Conservation (phyloP, 139 green algal genomes). For the Ettlia oleoabundans region DNA sequence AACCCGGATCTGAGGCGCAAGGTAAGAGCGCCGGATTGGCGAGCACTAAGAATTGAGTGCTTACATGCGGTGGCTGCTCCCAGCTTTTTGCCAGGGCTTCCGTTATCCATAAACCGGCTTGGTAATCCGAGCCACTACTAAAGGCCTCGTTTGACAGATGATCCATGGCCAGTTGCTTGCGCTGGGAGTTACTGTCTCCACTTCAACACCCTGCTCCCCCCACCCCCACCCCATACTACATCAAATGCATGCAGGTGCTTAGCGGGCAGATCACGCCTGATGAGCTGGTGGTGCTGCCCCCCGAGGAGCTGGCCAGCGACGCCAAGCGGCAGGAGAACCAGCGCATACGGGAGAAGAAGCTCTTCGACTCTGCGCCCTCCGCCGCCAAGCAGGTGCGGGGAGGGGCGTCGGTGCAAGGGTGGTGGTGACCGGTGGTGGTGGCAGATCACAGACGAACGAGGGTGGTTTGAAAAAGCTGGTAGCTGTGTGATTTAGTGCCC, state of each 20-base stretch:
- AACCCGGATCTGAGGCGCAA: conserved; percentile 81
- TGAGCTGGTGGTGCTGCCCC: conserved; percentile 73
- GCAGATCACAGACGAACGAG: too few relatives aligned
- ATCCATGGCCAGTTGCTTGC: too few relatives aligned
- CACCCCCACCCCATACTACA: neutral
- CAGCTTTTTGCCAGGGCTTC: too few relatives aligned
- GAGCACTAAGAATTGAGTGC: too few relatives aligned
- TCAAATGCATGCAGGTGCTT: conserved; percentile 47
- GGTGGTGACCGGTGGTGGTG: neutral
- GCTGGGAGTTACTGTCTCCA: too few relatives aligned
- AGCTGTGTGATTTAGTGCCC: too few relatives aligned
- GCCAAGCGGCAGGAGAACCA: conserved; percentile 78
- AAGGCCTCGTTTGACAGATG: too few relatives aligned
- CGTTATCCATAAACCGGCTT: too few relatives aligned
- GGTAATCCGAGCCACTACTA: too few relatives aligned
- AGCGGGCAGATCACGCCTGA: conserved; percentile 46
- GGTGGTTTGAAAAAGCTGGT: too few relatives aligned
- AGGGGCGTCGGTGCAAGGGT: neutral
- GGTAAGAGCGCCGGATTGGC: neutral
- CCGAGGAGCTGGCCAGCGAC: conserved; percentile 93
- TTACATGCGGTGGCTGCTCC: too few relatives aligned
- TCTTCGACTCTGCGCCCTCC: conserved; percentile 69
- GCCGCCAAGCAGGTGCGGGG: conserved; percentile 23
- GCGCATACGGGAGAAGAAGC: conserved; percentile 83
- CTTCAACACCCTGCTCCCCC: neutral